A percentile compares a stretch with the other conserved stretches of the same genome.
Conservation (phyloP, 176 grass and related monocot species). For the Thalia dealbata region DNA sequence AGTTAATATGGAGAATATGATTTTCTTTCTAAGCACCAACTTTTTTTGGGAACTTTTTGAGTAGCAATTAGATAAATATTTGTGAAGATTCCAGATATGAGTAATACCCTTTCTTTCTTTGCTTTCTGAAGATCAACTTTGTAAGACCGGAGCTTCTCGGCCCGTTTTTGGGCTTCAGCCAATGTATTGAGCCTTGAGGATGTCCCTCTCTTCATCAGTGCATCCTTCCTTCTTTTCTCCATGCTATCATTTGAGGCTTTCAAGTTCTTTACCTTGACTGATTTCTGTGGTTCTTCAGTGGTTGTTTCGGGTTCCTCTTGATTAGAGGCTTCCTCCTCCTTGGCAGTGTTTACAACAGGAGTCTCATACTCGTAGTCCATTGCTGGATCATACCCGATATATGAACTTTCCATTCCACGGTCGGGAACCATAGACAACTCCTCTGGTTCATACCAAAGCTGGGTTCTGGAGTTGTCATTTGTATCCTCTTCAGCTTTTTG, state of each 20-base stretch:
- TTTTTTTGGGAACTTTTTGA: not conserved
- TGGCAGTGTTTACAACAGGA: conserved; percentile 27
- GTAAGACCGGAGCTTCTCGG: conserved; percentile 67
- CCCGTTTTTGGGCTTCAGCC: conserved; percentile 85
- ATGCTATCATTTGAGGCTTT: conserved; percentile 45
- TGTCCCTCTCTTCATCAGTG: conserved; percentile 39
- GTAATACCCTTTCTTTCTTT: conserved; percentile 79
- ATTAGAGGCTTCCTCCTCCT: conserved; percentile 40
- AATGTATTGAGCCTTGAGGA: conserved; percentile 40
- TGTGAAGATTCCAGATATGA: conserved; percentile 8
- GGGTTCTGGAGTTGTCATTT: conserved; percentile 29
- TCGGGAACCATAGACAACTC: conserved; percentile 62
- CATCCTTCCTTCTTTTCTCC: conserved; percentile 74
- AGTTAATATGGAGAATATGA: not conserved
- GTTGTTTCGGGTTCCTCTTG: conserved; percentile 29
- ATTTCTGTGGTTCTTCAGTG: conserved; percentile 32
- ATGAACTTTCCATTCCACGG: conserved; percentile 44
- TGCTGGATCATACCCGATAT: conserved; percentile 70
- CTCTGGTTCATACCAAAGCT: conserved; percentile 77
- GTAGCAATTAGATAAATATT: conserved; percentile 13
- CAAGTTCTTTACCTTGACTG: conserved; percentile 61
- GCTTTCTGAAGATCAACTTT: conserved; percentile 83
- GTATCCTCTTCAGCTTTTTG: conserved; percentile 22
- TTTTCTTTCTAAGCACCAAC: not conserved
- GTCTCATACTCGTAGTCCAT: conserved; percentile 68